These are phyloP conservation scores for Pulveroboletus ravenelii DNA, from an alignment of 768 basidiomycete species.

Conservation along the genomic window DNA sequence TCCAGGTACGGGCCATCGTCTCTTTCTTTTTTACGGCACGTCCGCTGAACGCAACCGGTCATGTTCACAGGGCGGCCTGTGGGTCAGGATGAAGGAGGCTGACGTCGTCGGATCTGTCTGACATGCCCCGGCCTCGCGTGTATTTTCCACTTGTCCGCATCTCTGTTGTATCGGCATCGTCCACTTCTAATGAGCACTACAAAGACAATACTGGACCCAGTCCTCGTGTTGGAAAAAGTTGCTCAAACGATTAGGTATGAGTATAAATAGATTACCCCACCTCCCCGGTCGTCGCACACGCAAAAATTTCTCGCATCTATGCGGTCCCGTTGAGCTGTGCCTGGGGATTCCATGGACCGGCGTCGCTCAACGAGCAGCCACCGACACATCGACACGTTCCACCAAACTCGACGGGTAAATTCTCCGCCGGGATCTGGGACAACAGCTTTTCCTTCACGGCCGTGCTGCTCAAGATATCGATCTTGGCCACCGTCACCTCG, in stretches of 20 bases:
- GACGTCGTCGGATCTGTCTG: constrained; percentile 7
- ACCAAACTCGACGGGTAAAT: constrained; percentile 81
- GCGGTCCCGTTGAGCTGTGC: constrained; percentile 11
- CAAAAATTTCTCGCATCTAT: constrained; percentile 14
- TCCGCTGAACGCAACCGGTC: neutral
- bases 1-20: constrained; percentile 28
- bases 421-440: constrained; percentile 78
- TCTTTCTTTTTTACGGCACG: neutral
- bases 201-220: constrained; percentile 2
- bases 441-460: constrained; percentile 69
- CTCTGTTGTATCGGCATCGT: neutral
- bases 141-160: neutral
- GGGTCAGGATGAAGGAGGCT: too few relatives aligned
- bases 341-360: constrained; percentile 79
- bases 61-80: constrained; percentile 19
- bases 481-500: constrained; percentile 91
- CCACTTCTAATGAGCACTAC: neutral
- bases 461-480: constrained; percentile 75
- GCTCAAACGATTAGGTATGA: constrained; percentile 29
- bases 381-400: constrained; percentile 72
- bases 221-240: constrained; percentile 3
- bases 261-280: constrained; percentile 27
- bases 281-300: neutral
- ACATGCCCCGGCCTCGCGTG: too few relatives aligned
- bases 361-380: constrained; percentile 86